Evolutionary conservation across 2,329 filamentous ascomycete genomes (phyloP), one percentile per base, ranked within the genome.

Genomic region (Arthroderma uncinatum): DNA sequence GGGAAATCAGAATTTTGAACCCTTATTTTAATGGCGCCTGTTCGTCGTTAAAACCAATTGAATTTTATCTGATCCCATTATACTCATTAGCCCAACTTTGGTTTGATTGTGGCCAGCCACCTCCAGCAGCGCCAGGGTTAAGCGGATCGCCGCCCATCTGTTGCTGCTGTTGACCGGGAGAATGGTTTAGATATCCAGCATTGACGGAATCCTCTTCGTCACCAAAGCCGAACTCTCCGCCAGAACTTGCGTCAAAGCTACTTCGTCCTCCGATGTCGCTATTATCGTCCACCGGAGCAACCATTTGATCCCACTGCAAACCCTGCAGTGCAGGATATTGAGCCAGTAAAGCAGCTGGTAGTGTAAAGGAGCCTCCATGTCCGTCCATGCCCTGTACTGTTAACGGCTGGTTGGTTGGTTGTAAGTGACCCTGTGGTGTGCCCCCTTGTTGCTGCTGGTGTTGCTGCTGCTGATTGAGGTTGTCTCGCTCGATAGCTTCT

Each of bases 271-370:
- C 86, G 40, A 90, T 85, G 55, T 78, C 76, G 54, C 74, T 76
- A 2, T 74, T 72, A 34, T 78, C 74, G 48, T 79, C 79, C 58
- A 84, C 78, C 16, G 83, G 82, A 5, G 79, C 73, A 3, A 77
- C 77, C n/a, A 85, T 80, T 42, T 84, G 81, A 68, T 94, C 80
- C 91, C 92, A 97, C 67, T 92, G 91, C 68, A 97, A 81, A 56
- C 85, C 86, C 23, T 91, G 90, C n/a, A 98, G 76, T 2, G 89
- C 91, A 10, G 93, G 93, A 70, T 96, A 97, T 67, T 97, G 93
- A 16, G 87, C 87, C 39, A 97, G 76, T 53, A 98, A 76, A 1
- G 92, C 92, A 2, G 88, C 87, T 1, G 93, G 93, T n/a, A 97
- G 78, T 37, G 80, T 77, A 67, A 87, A 88, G 63, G 83, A 80